phyloP scores from a whole-genome alignment of 2,329 filamentous ascomycete genomes.

The Passalora sequoiae region DNA sequence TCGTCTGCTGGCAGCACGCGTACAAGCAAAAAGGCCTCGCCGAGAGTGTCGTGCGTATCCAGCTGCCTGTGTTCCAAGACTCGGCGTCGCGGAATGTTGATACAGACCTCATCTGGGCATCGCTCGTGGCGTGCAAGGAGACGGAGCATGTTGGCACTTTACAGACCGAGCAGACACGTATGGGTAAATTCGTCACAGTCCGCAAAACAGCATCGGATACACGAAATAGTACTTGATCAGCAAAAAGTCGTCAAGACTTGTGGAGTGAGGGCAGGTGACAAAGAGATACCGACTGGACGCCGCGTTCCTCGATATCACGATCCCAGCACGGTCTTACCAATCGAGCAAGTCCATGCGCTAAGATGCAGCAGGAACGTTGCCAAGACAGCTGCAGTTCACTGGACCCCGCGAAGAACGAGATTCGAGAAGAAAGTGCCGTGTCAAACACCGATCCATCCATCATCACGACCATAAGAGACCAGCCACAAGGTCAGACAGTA shows the following conservation, averaged over 20 bases:
- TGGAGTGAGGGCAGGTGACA: background rate
- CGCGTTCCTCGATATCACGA: background rate
- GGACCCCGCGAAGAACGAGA: background rate
- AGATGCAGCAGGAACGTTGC: background rate
- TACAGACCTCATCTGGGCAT: background rate
- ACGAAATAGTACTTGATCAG: too few relatives aligned
- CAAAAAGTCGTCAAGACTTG: too few relatives aligned
- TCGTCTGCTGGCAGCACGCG: background rate
- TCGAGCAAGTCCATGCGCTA: background rate
- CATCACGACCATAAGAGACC: background rate
- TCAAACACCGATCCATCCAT: background rate
- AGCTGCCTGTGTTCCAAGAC: background rate
- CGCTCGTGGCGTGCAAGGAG: background rate
- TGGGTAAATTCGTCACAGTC: background rate
- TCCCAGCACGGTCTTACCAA: background rate
- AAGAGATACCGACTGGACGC: background rate
- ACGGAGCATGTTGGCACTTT: background rate
- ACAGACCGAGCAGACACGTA: background rate
- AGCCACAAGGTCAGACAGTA: background rate
- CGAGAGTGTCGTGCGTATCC: background rate
- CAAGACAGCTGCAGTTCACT: background rate
- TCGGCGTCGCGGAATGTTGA: too few relatives aligned
- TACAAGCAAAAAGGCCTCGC: background rate
- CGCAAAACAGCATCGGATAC: background rate
- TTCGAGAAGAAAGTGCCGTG: background rate